phyloP scores from a whole-genome alignment of 2,329 filamentous ascomycete genomes.

The Colletotrichum salicis region DNA sequence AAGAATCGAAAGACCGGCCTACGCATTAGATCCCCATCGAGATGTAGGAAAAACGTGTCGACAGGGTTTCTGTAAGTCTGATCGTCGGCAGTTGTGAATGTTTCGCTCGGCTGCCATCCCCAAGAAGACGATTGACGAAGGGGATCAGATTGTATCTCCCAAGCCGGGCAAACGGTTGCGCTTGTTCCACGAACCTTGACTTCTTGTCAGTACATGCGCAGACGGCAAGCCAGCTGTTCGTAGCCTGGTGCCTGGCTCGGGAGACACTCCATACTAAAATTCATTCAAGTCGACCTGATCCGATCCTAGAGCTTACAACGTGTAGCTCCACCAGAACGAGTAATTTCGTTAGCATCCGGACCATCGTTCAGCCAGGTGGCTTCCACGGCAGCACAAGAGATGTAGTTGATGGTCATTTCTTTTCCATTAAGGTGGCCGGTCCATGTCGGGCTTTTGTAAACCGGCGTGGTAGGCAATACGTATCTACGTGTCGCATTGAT shows the following conservation, averaged over 20 bases:
- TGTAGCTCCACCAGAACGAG: background rate
- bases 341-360: background rate
- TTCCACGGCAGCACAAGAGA: background rate
- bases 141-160: background rate
- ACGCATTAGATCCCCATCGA: constrained; percentile 7
- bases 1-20: constrained; percentile 1
- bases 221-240: background rate
- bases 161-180: background rate
- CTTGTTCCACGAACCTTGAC: background rate
- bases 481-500: background rate
- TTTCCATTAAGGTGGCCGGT: constrained; percentile 7
- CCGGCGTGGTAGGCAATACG: background rate
- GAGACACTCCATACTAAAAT: background rate
- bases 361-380: background rate
- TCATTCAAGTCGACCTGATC: background rate
- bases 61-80: constrained; percentile 9
- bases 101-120: background rate
- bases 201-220: background rate
- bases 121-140: background rate
- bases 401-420: background rate
- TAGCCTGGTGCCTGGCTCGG: background rate
- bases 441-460: background rate
- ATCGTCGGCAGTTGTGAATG: background rate
- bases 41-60: constrained; percentile 6
- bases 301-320: background rate